These are phyloP conservation scores for Labyrinthula sp. DNA, from an alignment of 352 stramenopile genomes.

Conservation along the genomic window DNA sequence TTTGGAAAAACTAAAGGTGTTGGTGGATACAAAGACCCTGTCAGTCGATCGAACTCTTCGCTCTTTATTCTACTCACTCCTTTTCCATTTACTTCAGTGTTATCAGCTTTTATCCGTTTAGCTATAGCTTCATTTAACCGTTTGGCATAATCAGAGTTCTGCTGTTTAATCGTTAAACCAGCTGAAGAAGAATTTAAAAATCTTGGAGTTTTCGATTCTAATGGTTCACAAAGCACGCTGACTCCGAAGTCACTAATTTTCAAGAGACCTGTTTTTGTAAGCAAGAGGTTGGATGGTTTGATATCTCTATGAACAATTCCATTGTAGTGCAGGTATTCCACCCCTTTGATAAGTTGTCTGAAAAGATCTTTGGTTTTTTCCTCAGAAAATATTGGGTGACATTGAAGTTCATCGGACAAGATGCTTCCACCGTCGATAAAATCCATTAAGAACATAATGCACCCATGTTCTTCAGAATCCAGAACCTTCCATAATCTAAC, in stretches of 20 bases:
- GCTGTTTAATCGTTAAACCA: too few relatives aligned
- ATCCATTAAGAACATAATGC: conserved; percentile 79
- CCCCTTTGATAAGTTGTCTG: conserved; percentile 52
- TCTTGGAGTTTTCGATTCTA: too few relatives aligned
- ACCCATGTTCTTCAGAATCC: conserved; percentile 64
- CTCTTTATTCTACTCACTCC: too few relatives aligned
- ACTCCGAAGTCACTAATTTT: conserved; percentile 30
- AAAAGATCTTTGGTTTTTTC: conserved; percentile 35
- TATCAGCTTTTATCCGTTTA: too few relatives aligned
- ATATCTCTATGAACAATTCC: conserved; percentile 73
- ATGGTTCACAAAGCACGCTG: conserved; percentile 17
- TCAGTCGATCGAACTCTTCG: too few relatives aligned
- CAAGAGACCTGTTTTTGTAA: conserved; percentile 17
- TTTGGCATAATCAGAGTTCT: too few relatives aligned
- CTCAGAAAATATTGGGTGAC: conserved; percentile 10
- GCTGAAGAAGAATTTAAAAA: too few relatives aligned
- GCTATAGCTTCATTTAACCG: too few relatives aligned
- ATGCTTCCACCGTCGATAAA: conserved; percentile 73
- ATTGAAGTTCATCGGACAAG: conserved; percentile 50
- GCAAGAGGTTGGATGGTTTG: conserved; percentile 42
- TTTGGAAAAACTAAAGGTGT: too few relatives aligned
- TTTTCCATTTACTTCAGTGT: too few relatives aligned
- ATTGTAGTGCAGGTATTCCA: conserved; percentile 74
- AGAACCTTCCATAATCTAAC: conserved; percentile 77
- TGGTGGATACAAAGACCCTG: conserved; percentile 13